phyloP scores from a whole-genome alignment of 345 rosid species.

The Eucalyptus pumila region DNA sequence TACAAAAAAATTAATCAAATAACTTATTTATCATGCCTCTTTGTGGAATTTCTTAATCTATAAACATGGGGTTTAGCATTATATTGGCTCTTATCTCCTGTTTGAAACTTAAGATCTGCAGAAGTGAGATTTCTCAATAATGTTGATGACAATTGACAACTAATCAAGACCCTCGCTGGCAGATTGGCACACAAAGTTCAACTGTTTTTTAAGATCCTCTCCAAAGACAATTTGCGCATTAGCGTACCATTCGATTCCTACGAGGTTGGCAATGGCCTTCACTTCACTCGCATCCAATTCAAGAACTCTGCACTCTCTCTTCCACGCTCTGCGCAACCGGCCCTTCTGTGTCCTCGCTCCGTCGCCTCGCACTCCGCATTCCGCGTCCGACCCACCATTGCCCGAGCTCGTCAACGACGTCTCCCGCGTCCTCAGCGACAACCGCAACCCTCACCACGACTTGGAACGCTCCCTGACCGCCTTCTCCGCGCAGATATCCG shows the following conservation, averaged over 20 bases:
- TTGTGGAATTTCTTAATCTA: too few relatives aligned
- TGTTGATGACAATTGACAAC: not conserved
- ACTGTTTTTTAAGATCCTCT: not conserved
- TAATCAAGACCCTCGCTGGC: not conserved
- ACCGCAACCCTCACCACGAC: constrained; percentile 66
- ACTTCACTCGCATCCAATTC: not conserved
- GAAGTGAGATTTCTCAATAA: not conserved
- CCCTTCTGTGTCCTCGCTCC: not conserved
- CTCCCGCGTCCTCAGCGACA: constrained; percentile 69
- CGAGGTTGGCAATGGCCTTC: not conserved
- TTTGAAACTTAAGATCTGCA: not conserved
- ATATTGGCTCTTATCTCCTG: not conserved
- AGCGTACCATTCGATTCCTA: not conserved
- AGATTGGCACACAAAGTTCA: not conserved
- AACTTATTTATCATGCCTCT: too few relatives aligned
- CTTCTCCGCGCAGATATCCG: constrained; percentile 37
- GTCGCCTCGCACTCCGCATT: constrained; percentile 3
- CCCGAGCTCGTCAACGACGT: constrained; percentile 50
- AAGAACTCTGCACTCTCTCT: not conserved
- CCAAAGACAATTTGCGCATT: not conserved
- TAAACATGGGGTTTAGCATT: not conserved
- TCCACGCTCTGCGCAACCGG: constrained; percentile 4
- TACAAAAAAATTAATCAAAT: too few relatives aligned
- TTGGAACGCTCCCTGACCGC: constrained; percentile 36
- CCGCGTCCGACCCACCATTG: constrained; percentile 1